These are phyloP conservation scores for Sclerotinia spermophila DNA, from an alignment of 2,329 filamentous ascomycete genomes.

Conservation along the genomic window DNA sequence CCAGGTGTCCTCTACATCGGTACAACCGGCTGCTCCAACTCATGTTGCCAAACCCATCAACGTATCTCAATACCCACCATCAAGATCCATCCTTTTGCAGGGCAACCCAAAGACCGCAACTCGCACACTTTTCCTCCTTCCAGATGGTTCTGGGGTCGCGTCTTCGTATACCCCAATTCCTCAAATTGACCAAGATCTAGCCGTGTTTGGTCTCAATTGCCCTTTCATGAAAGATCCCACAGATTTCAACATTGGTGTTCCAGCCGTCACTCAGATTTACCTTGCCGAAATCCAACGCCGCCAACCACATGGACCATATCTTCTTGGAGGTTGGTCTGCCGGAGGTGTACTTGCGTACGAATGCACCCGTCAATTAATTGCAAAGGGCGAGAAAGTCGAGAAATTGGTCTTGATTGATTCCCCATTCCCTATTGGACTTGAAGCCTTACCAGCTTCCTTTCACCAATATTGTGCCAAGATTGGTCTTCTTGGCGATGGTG, in stretches of 20 bases:
- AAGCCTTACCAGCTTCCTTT: conserved; percentile 53
- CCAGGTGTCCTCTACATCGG: neutral
- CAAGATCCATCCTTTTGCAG: conserved; percentile 43
- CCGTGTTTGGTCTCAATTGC: conserved; percentile 59
- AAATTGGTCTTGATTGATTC: conserved; percentile 62
- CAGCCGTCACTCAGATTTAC: conserved; percentile 61
- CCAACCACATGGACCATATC: conserved; percentile 64
- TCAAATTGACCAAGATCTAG: conserved; percentile 42
- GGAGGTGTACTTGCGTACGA: conserved; percentile 70
- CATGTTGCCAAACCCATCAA: conserved; percentile 5
- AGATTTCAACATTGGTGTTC: conserved; percentile 61
- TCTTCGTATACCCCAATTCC: conserved; percentile 27
- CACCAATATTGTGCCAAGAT: conserved; percentile 65
- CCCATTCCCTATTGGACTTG: conserved; percentile 62
- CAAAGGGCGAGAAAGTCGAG: conserved; percentile 53
- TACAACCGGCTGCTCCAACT: conserved; percentile 3
- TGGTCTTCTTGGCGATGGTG: conserved; percentile 60
- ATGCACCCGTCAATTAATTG: conserved; percentile 56
- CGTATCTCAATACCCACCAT: conserved; percentile 20
- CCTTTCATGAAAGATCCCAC: conserved; percentile 67
- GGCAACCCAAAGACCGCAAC: conserved; percentile 46
- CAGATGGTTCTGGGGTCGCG: conserved; percentile 46
- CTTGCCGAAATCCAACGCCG: conserved; percentile 66
- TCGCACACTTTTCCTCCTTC: conserved; percentile 44
- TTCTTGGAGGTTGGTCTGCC: conserved; percentile 68